Base-by-base conservation (phyloP, 2,329 filamentous ascomycete genomes). In the Massarina eburnea region DNA sequence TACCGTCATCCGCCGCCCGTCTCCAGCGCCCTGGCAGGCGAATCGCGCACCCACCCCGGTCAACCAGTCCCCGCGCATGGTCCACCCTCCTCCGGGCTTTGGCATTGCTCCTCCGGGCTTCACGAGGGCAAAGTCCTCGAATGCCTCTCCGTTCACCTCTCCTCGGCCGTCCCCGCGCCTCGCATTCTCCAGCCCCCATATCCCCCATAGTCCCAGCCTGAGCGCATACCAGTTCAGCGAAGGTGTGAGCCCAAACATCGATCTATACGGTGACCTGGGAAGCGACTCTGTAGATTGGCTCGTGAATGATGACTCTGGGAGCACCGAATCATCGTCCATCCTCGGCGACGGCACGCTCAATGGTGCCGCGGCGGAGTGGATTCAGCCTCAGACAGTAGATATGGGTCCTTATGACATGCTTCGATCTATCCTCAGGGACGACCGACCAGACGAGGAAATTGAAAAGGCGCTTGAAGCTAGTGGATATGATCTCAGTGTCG, bases 321-420 rank as follows among this genome's bases (percentile, higher is more conserved):
- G 86, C 61, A 91, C 86, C 58, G 82, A 91, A 46, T 85, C 89
- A 19, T 96, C 91, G 19, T 88, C 85, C 19, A 72, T 81, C 32
- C 80, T 83, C 27, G 83, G 81, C 8, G 78, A 86, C 14, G 90
- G 85, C 55, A 84, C 82, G 26, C 79, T 92, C 49, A 91, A 90
- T 62, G 86, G 84, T 34, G 86, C 86, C 12, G 89, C 89, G 4
- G 87, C 91, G 19, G 91, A 96, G 68, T 96, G 83, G 73, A 77
- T 85, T 38, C 76, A 77, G 48, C 75, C 79, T 12, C 80, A 82
- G 66, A 87, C 88, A 62, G 82, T 84, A 45, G 91, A 97, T 64
- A 97, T 99, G 92, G 95, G 89, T 47, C 92, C 94, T 1, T 96
- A 96, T 71, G 94, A 99, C 67, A 97, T 99, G 82, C 79, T 99